Evolutionary conservation across 768 basidiomycete species (phyloP), one percentile per base, ranked within the genome.

Genomic region (Boletus tomentosulus): DNA sequence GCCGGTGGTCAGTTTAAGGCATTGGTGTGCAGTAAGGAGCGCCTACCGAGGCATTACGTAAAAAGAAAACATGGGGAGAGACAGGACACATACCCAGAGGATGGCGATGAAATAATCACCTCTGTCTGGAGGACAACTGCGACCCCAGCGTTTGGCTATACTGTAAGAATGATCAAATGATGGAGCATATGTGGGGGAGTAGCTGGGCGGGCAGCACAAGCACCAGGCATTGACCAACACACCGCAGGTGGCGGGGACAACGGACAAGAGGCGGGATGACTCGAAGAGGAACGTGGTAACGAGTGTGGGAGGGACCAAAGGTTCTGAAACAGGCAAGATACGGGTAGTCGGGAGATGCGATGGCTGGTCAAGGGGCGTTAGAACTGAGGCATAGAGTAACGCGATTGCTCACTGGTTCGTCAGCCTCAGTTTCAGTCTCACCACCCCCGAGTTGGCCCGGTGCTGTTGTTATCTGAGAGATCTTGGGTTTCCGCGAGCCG

Each of bases 1-100:
- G 11, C 96, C 95, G 0, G 93, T 89, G 0, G 95, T 91, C 13
- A 98, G 78, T 41, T 77, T 74, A 57, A 95, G 85, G 58, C 92
- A 96, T 69, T 96, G 94, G 66, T 89, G 86, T 22, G 89, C 95
- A 13, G 94, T 96, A 6, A 94, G 75, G 24, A 91, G 71, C 1
- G 90, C 81, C 92, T 92, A 58, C 19, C 43, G 38, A 39, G 52
- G 9, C 31, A 34, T n/a, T 43, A 48, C 45, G 25, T 46, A 38
- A 45, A 27, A 6, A 16, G 1, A 12, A 13, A 13, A 12, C 2
- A 30, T 39, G 48, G 45, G 62, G 22, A 3, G 28, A 6, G 24
- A 27, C 48, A 41, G 64, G 10, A 16, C 9, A 57, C 79, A 19
- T 62, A 87, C 89, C 90, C 90, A 92, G 28, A 91, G 71, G 10